phyloP scores from a whole-genome alignment of 495 filamentous ascomycete genomes.

The Penicillium cataractarum region DNA sequence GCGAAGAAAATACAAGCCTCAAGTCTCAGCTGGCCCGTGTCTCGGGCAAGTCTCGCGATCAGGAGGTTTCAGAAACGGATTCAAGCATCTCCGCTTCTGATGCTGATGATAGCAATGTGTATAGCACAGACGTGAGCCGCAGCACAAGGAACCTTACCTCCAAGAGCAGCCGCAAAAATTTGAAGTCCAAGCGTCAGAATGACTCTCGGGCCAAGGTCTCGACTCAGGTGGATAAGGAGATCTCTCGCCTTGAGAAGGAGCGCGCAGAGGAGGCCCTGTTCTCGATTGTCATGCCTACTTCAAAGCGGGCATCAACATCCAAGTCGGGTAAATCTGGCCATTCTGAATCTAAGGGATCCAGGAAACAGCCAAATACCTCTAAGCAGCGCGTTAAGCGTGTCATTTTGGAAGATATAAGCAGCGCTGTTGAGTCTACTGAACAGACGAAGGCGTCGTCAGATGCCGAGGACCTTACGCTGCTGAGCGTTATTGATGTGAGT shows the following conservation, averaged over 20 bases:
- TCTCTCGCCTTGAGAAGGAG: conserved; percentile 46
- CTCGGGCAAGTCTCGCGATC: conserved; percentile 27
- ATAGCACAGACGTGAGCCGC: conserved; percentile 38
- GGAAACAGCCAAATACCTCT: conserved; percentile 45
- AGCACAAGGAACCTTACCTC: conserved; percentile 40
- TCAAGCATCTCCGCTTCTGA: conserved; percentile 31
- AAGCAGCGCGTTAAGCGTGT: conserved; percentile 53
- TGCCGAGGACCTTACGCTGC: conserved; percentile 45
- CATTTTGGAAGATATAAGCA: conserved; percentile 44
- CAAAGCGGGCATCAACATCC: conserved; percentile 28
- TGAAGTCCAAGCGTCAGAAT: conserved; percentile 35
- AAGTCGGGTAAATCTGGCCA: conserved; percentile 28
- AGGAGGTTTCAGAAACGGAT: conserved; percentile 40
- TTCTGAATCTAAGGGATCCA: conserved; percentile 21
- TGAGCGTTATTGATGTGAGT: conserved; percentile 53
- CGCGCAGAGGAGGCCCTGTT: conserved; percentile 52
- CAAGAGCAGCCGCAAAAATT: conserved; percentile 39
- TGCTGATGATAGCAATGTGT: conserved; percentile 38
- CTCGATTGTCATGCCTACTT: conserved; percentile 40
- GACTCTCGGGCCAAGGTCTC: conserved; percentile 41
- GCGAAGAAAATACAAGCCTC: conserved; percentile 52
- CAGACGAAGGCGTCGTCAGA: conserved; percentile 37
- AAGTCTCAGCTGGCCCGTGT: conserved; percentile 42
- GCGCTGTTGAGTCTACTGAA: conserved; percentile 39
- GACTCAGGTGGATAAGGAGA: conserved; percentile 47